A percentile compares a stretch with the other conserved stretches of the same genome.
Evolutionary conservation across 2,329 filamentous ascomycete species (phyloP).

Genomic region (Botryotinia globosa): DNA sequence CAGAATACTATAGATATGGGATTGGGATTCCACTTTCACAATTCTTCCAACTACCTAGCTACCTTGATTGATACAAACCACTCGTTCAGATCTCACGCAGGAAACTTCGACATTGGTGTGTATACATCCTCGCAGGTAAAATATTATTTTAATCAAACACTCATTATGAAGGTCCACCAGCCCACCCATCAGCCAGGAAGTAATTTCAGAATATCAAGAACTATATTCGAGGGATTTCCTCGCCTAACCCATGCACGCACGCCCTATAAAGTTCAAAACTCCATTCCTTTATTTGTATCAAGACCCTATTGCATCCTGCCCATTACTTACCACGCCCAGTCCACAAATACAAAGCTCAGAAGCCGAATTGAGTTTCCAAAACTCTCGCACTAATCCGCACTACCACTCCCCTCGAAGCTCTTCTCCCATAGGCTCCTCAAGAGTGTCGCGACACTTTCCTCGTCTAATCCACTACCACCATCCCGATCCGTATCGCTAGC

Average conservation of each 20-base stretch:
- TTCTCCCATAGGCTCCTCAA: slow-evolving; percentile 62
- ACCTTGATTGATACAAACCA: too few species aligned
- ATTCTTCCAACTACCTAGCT: neutral
- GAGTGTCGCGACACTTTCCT: slow-evolving; percentile 48
- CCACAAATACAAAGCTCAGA: neutral
- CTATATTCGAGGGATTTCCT: neutral
- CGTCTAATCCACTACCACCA: slow-evolving; percentile 26
- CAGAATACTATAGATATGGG: neutral
- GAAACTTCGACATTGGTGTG: neutral
- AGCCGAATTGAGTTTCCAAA: neutral
- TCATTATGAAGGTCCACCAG: neutral
- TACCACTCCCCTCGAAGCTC: slow-evolving; percentile 53
- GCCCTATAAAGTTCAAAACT: neutral
- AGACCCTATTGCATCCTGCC: neutral
- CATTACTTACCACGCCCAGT: neutral
- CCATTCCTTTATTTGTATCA: neutral
- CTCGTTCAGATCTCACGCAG: neutral
- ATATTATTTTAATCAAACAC: slow-evolving; percentile 1
- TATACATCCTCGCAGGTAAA: neutral
- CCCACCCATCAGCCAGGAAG: neutral
- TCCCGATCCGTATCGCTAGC: slow-evolving; percentile 31
- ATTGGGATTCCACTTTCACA: neutral
- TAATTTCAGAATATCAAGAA: neutral
- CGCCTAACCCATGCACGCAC: neutral
- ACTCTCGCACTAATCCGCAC: slow-evolving; percentile 37